Base-by-base conservation (phyloP, 2,329 filamentous ascomycete species). In the Cladorrhinum sp. region DNA sequence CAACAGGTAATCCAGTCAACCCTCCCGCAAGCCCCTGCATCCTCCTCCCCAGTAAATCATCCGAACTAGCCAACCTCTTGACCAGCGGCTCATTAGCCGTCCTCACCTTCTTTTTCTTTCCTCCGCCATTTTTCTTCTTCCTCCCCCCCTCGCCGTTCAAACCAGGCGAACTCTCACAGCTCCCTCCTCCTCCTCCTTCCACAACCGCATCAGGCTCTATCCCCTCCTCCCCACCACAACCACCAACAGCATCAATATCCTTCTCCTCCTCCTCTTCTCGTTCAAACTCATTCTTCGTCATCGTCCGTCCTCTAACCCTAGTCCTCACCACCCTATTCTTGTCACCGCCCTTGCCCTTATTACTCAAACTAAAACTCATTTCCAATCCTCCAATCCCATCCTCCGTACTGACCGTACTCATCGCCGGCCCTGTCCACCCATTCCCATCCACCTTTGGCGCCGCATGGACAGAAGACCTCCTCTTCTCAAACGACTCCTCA, bases 251-350 rank as follows among this genome's bases (percentile, higher is more conserved):
- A 32, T 32, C 27, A 6, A 32, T 32, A 6, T 41, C 36, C 36
- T 41, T n/a, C 20, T 18, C n/a, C 8, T 22, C 41, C 16, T 22
- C n/a, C 41, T 18, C 41, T 7, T 45, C 8, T n/a, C n/a, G n/a
- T 20, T 18, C 41, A 45, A 29, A 53, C 58, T 54, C 53, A 56
- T 66, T 32, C 61, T 65, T n/a, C 51, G 18, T 50, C 55, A 32
- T 62, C 63, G 18, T 68, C 60, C 55, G 68, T 16, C 58, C 66
- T 48, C 68, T 69, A 62, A 76, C 69, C 63, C 76, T 78, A 12
- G 80, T 82, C 78, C 88, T 84, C 67, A 97, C 74, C 2, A 91
- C 90, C 20, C 80, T 77, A 56, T 96, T 92, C 64, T 96, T 92
- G 32, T 95, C 91, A 0, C 86, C 90, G 10, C 87, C 89, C 65